phyloP scores from a whole-genome alignment of 2,329 filamentous ascomycete genomes.

The Aspergillus brunneoviolaceus region DNA sequence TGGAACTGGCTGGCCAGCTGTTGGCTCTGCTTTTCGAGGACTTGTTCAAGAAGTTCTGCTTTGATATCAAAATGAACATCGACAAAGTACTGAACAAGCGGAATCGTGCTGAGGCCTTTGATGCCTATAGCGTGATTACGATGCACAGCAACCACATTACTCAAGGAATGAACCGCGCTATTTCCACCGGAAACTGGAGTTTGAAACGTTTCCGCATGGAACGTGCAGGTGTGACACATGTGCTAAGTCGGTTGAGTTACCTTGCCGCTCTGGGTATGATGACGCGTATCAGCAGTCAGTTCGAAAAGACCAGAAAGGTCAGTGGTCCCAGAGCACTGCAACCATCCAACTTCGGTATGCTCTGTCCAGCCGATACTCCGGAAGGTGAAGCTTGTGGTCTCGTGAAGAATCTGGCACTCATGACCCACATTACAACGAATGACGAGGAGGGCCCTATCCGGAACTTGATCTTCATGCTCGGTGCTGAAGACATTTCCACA shows the following conservation, averaged over 20 bases:
- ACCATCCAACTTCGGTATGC: constrained; percentile 96
- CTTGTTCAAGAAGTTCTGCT: constrained; percentile 92
- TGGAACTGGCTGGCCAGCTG: constrained; percentile 93
- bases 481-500: constrained; percentile 77
- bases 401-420: constrained; percentile 95
- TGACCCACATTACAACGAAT: constrained; percentile 98
- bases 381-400: constrained; percentile 98
- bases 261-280: constrained; percentile 98
- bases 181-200: constrained; percentile 97
- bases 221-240: constrained; percentile 91
- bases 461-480: constrained; percentile 80
- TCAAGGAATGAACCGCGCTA: constrained; percentile 88
- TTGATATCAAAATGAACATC: constrained; percentile 85
- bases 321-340: constrained; percentile 93
- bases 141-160: constrained; percentile 86
- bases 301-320: constrained; percentile 97
- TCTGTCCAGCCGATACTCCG: constrained; percentile 94
- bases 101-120: constrained; percentile 82
- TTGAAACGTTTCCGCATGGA: constrained; percentile 99
- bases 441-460: constrained; percentile 89
- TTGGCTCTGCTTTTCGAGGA: constrained; percentile 94
- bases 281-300: constrained; percentile 97
- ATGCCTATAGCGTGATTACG: constrained; percentile 80
- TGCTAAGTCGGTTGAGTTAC: constrained; percentile 91
- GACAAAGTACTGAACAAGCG: constrained; percentile 96